Evolutionary conservation across 768 basidiomycete genomes (phyloP), one percentile per base, ranked within the genome.

Genomic region (Clathrus columnatus): DNA sequence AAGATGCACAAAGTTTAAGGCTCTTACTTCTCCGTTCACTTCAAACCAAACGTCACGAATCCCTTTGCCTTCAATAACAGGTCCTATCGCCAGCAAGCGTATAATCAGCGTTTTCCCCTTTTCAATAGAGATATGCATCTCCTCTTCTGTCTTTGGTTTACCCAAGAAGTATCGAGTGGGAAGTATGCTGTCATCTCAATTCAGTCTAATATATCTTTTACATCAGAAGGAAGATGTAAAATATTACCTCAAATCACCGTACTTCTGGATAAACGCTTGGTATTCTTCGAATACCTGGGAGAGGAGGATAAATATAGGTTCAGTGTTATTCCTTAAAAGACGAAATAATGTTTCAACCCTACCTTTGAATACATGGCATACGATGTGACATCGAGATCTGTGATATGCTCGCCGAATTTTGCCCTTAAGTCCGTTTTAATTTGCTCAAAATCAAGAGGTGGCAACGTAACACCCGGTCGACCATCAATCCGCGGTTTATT

Each of bases 351-450:
- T 3, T 23, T 47, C 46, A 53, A 46, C 62, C 66, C 47, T 60
- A 87, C 92, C 84, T 96, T 95, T 43, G 95, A 93, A 68, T 97
- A 99, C 94, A 99, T 97, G 68, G 89, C 88, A 75, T 92, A 96
- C 50, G 90, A 93, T 36, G 85, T 83, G 46, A 98, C 94, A 69
- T 99, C 96, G 49, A 78, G 76, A 68, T 95, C 92, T 8, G 88
- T 87, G 67, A 99, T 94, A 67, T 91, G 87, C 70, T 89, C 90
- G 53, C 96, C 96, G 70, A 89, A 98, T 71, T 90, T 96, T 73
- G 87, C 87, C 59, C 90, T 81, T 56, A 99, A 73, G 60, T 95
- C 91, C 5, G 82, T 82, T 72, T 94, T 97, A 74, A 93, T 89
- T 78, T 88, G 92, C 81, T 85, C 92, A 78, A 98, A 93, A 69